A percentile compares a stretch with the other conserved stretches of the same genome.
These are phyloP conservation scores for Botrytis byssoidea DNA, from an alignment of 2,329 filamentous ascomycete species.

Conservation along the genomic window DNA sequence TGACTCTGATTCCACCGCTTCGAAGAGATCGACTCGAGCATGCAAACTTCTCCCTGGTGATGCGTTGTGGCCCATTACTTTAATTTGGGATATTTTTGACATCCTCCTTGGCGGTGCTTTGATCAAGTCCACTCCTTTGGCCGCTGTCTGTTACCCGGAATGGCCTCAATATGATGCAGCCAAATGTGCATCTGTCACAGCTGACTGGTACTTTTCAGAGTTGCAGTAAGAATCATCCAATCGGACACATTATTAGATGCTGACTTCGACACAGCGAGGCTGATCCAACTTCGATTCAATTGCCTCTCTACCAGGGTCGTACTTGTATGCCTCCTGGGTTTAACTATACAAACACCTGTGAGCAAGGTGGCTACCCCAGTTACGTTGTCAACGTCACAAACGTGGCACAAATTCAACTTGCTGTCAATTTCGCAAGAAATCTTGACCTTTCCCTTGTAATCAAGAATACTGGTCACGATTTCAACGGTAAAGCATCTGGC, in stretches of 20 bases:
- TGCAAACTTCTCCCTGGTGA: slow-evolving; percentile 35
- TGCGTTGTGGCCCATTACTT: slow-evolving; percentile 47
- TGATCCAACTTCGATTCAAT: slow-evolving; percentile 47
- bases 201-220: slow-evolving; percentile 39
- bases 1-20: neutral
- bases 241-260: slow-evolving; percentile 2
- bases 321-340: slow-evolving; percentile 40
- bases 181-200: slow-evolving; percentile 39
- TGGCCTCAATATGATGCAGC: slow-evolving; percentile 36
- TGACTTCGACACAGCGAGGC: slow-evolving; percentile 40
- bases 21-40: neutral
- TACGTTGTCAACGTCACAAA: slow-evolving; percentile 33
- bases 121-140: slow-evolving; percentile 46
- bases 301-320: slow-evolving; percentile 45
- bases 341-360: slow-evolving; percentile 21
- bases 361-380: slow-evolving; percentile 26
- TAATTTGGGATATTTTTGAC: slow-evolving; percentile 49
- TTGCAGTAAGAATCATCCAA: slow-evolving; percentile 39
- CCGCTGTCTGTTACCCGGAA: slow-evolving; percentile 45
- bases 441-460: slow-evolving; percentile 39
- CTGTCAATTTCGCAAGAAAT: slow-evolving; percentile 40
- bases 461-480: slow-evolving; percentile 50
- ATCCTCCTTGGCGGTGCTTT: slow-evolving; percentile 44
- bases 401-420: slow-evolving; percentile 27
- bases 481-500: slow-evolving; percentile 47